Conservation (phyloP, 78 protist genomes). For the Salpingoeca rosetta region DNA sequence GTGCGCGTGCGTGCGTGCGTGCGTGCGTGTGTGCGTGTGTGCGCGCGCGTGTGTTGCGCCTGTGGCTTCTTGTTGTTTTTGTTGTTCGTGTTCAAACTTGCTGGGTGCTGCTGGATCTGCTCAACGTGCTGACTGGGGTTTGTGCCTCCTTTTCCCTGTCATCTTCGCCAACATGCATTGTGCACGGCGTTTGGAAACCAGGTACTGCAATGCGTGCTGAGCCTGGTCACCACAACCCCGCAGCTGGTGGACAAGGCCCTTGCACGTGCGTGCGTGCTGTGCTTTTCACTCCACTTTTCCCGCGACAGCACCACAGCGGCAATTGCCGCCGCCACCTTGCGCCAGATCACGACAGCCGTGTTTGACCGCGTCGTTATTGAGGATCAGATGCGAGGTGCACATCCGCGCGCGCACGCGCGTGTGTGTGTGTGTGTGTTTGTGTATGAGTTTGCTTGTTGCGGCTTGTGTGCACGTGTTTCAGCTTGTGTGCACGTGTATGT, state of each 20-base stretch:
- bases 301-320: not conserved
- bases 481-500: too few species aligned
- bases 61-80: not conserved
- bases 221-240: slow-evolving; percentile 6
- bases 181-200: not conserved
- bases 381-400: too few species aligned
- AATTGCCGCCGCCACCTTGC: slow-evolving; percentile 26
- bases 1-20: slow-evolving; percentile 8
- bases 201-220: not conserved
- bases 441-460: too few species aligned
- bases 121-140: too few species aligned
- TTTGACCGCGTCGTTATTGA: slow-evolving; percentile 17
- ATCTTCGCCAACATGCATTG: not conserved
- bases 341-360: slow-evolving; percentile 3
- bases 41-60: too few species aligned
- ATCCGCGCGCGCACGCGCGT: not conserved
- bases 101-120: too few species aligned
- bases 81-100: too few species aligned
- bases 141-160: not conserved
- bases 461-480: too few species aligned
- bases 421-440: too few species aligned
- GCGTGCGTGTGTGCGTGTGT: slow-evolving; percentile 14
- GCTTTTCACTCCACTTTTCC: slow-evolving; percentile 5
- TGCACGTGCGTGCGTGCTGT: not conserved
- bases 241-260: not conserved